Evolutionary conservation across 192 early-diverging fungal species (phyloP).

Genomic region (Coemansia sp.): DNA sequence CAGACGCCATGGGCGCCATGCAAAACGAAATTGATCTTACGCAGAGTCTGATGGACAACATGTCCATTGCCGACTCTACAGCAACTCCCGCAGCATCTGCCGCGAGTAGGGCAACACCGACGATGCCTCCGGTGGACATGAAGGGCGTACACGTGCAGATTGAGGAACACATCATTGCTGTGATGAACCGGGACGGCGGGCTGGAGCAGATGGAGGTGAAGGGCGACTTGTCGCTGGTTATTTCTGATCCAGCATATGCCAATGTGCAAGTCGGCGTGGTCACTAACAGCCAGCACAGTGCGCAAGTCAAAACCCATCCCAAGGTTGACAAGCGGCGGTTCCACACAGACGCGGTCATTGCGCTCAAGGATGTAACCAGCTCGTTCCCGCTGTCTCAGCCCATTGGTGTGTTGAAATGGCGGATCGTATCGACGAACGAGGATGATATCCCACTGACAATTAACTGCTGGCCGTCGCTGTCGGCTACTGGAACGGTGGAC

Average conservation of each 20-base stretch:
- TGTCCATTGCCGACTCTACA: conserved; percentile 14
- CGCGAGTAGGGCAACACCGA: conserved; percentile 5
- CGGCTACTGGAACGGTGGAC: conserved; percentile 81
- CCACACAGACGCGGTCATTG: conserved; percentile 66
- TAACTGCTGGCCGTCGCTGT: conserved; percentile 97
- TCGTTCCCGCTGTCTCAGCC: conserved; percentile 86
- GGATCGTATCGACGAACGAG: conserved; percentile 80
- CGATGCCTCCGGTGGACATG: conserved; percentile 49
- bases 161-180: conserved; percentile 83
- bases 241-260: conserved; percentile 66
- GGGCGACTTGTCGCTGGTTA: conserved; percentile 81
- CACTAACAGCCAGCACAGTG: conserved; percentile 59
- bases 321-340: conserved; percentile 93
- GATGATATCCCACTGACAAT: conserved; percentile 77
- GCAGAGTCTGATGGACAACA: conserved; percentile 43
- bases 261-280: conserved; percentile 64
- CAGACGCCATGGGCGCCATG: conserved; percentile 78
- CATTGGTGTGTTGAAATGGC: conserved; percentile 88
- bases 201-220: conserved; percentile 92
- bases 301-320: conserved; percentile 97
- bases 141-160: conserved; percentile 83
- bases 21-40: conserved; percentile 77
- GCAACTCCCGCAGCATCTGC: conserved; percentile 7
- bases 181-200: conserved; percentile 87
- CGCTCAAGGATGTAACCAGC: conserved; percentile 76